A percentile compares a stretch with the other conserved stretches of the same genome.
Conservation (phyloP, 331 rosid genomes). For the Spiraea crenata region DNA sequence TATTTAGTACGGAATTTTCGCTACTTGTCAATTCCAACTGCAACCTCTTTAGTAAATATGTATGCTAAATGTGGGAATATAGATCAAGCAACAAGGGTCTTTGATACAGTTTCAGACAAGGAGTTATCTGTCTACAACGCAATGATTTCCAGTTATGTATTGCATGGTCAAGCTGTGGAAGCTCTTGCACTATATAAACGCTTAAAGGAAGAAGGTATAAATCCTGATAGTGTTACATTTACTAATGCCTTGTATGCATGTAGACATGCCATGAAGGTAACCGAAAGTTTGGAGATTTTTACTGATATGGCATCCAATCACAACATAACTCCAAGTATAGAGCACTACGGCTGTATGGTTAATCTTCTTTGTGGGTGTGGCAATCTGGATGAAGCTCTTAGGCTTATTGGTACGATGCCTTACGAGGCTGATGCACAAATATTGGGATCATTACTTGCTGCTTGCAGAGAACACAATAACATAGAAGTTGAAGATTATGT, state of each 20-base stretch:
- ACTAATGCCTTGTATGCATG: constrained; percentile 66
- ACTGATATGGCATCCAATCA: constrained; percentile 55
- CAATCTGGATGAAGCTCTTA: constrained; percentile 62
- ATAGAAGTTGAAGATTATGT: constrained; percentile 54
- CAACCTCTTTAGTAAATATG: constrained; percentile 67
- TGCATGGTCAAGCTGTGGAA: constrained; percentile 65
- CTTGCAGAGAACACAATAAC: constrained; percentile 55
- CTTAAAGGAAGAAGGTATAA: constrained; percentile 40
- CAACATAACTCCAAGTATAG: constrained; percentile 49
- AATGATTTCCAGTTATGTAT: constrained; percentile 70
- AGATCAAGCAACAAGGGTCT: constrained; percentile 51
- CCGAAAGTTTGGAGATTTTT: constrained; percentile 63
- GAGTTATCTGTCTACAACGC: constrained; percentile 57
- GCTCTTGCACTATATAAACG: constrained; percentile 48
- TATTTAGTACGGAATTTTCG: constrained; percentile 46
- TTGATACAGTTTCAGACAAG: constrained; percentile 43
- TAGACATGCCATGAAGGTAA: constrained; percentile 56
- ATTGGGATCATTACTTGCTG: constrained; percentile 63
- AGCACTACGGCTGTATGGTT: constrained; percentile 63
- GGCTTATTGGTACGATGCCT: constrained; percentile 51
- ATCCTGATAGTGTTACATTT: constrained; percentile 62
- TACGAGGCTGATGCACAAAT: constrained; percentile 69
- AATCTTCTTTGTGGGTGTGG: constrained; percentile 58
- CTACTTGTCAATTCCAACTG: constrained; percentile 35
- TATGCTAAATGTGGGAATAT: constrained; percentile 77